A percentile compares a stretch with the other conserved stretches of the same genome.
Evolutionary conservation across 345 rosid genomes (phyloP).

Genomic region (Fremontodendron californicum): DNA sequence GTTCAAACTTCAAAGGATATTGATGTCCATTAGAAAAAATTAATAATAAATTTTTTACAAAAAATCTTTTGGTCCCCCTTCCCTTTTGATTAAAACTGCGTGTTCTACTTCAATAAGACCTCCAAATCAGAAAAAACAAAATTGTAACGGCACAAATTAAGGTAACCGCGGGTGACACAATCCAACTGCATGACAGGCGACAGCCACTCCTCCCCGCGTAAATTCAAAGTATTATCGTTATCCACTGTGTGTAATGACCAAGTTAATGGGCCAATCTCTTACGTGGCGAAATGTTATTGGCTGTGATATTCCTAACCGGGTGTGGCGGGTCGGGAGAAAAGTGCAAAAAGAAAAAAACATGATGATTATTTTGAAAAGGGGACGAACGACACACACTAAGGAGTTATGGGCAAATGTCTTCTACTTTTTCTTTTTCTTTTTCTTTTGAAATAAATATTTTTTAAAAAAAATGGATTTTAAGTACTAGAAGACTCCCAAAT

Average conservation of each 20-base stretch:
- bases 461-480: no score
- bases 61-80: background rate
- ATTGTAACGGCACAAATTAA: no score
- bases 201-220: background rate
- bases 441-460: no score
- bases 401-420: background rate
- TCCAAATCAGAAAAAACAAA: no score
- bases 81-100: background rate
- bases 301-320: background rate
- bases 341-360: background rate
- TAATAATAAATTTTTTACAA: no score
- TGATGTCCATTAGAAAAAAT: no score
- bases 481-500: background rate
- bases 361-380: background rate
- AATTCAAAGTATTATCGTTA: background rate
- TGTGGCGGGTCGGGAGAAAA: background rate
- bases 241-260: no score
- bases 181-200: background rate
- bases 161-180: background rate
- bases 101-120: background rate
- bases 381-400: background rate
- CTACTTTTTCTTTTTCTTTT: background rate
- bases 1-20: no score
- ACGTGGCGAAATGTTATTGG: background rate
- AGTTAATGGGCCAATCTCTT: no score